A percentile compares a stretch with the other conserved stretches of the same genome.
phyloP scores from a whole-genome alignment of 805 yeast species.

The Suhomyces sp. region DNA sequence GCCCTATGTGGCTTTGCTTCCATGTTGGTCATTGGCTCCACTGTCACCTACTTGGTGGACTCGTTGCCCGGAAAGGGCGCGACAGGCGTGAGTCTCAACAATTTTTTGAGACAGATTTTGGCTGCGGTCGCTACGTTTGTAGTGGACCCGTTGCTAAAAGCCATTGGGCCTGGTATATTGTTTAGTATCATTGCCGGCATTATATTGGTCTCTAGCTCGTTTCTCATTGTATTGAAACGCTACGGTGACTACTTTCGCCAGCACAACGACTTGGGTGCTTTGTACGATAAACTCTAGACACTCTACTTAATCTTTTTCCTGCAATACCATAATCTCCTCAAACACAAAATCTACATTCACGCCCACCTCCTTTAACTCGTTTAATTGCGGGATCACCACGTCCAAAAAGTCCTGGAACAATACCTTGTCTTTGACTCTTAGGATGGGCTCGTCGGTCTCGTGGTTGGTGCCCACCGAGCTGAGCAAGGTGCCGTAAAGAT shows the following conservation, averaged over 20 bases:
- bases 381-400: slow-evolving; percentile 56
- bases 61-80: slow-evolving; percentile 86
- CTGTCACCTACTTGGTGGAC: slow-evolving; percentile 78
- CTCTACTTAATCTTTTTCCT: not conserved
- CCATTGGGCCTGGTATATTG: slow-evolving; percentile 70
- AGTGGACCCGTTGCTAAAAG: slow-evolving; percentile 64
- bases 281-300: slow-evolving; percentile 49
- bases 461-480: slow-evolving; percentile 34
- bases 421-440: slow-evolving; percentile 30
- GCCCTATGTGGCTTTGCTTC: slow-evolving; percentile 79
- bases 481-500: slow-evolving; percentile 60
- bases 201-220: slow-evolving; percentile 40
- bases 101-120: slow-evolving; percentile 65
- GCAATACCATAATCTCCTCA: slow-evolving; percentile 33
- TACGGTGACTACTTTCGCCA: slow-evolving; percentile 64
- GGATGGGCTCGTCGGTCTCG: slow-evolving; percentile 24
- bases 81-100: slow-evolving; percentile 82
- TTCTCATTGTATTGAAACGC: slow-evolving; percentile 47
- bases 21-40: slow-evolving; percentile 80
- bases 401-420: slow-evolving; percentile 47
- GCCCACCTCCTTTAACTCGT: slow-evolving; percentile 61
- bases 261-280: slow-evolving; percentile 52
- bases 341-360: slow-evolving; percentile 72
- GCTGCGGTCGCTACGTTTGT: slow-evolving; percentile 78
- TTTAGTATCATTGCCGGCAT: slow-evolving; percentile 65